Conservation (phyloP, 345 rosid genomes). For the Eucalyptus grandis region DNA sequence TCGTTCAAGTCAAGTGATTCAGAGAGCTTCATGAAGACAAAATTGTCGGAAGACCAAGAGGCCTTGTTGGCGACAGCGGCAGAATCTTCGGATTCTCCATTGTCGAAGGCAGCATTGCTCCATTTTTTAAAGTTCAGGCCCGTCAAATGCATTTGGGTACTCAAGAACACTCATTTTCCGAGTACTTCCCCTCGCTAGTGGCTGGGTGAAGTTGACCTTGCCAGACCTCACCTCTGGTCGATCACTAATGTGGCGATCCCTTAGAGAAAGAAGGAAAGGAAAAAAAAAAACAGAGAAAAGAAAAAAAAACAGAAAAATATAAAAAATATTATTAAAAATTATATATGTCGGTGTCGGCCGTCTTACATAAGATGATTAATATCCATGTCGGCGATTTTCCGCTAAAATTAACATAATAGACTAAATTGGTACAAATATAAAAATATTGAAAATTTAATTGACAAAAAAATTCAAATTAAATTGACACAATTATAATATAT, state of each 20-base stretch:
- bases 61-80: not conserved
- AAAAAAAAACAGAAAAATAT: too few relatives aligned
- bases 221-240: fast-evolving
- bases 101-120: not conserved
- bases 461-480: not conserved
- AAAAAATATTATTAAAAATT: too few relatives aligned
- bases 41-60: not conserved
- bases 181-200: fast-evolving
- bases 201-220: not conserved
- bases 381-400: fast-evolving
- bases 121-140: fast-evolving
- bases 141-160: not conserved
- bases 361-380: fast-evolving
- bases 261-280: fast-evolving
- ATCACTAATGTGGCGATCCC: fast-evolving
- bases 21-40: too few relatives aligned
- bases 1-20: too few relatives aligned
- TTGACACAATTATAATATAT: too few relatives aligned
- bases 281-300: too few relatives aligned
- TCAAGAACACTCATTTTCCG: not conserved
- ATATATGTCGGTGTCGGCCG: too few relatives aligned
- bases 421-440: fast-evolving
- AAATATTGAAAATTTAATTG: fast-evolving
- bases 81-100: not conserved
- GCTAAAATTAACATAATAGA: fast-evolving